Base-by-base conservation (phyloP, 2,329 filamentous ascomycete genomes). In the Bipolaris gigantea region DNA sequence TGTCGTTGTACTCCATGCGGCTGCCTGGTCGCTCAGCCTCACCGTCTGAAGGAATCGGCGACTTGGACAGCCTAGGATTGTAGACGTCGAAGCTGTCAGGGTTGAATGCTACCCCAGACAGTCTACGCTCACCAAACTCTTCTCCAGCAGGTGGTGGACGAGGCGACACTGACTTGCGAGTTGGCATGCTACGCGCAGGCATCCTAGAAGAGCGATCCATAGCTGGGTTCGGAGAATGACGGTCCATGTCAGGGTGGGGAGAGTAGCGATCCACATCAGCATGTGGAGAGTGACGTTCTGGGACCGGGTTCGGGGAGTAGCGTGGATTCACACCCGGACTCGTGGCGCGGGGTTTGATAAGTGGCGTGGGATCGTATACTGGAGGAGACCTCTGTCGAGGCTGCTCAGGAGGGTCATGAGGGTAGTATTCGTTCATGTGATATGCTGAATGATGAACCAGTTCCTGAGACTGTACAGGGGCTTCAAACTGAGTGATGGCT, bases 81-180 rank as follows among this genome's bases (percentile, higher is more conserved):
- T 90, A 80, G 1, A 83, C 80, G 63, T 91, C 85, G 67, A 90
- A 92, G 32, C 85, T 87, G 68, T 92, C 89, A 0, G 89, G 89
- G 0, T 86, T 84, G 64, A 90, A 93, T 0, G 89, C 89, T 4
- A 89, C 74, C 15, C 81, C 82, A 2, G 87, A 88, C 5, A 83
- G 64, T 45, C 82, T 77, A 53, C 83, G 79, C 42, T 77, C 72
- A 39, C 71, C 72, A 16, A 41, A 40, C 19, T 67, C 42, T 76
- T 79, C 48, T 75, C 71, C 34, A 71, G 79, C 19, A 71, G 81
- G 57, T 0, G 75, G 74, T 15, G 89, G 88, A 1, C 83, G 83
- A 2, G 89, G 88, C 63, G 88, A 91, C 30, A 92, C 83, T 1
- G 89, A 91, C 71, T 92, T 92, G 48, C 89, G 84, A 7, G 76